Percentiles rank a stretch among this genome's conserved stretches.
These are phyloP conservation scores for Thielaviopsis musarum DNA, from an alignment of 2,329 filamentous ascomycete genomes.

Conservation along the genomic window DNA sequence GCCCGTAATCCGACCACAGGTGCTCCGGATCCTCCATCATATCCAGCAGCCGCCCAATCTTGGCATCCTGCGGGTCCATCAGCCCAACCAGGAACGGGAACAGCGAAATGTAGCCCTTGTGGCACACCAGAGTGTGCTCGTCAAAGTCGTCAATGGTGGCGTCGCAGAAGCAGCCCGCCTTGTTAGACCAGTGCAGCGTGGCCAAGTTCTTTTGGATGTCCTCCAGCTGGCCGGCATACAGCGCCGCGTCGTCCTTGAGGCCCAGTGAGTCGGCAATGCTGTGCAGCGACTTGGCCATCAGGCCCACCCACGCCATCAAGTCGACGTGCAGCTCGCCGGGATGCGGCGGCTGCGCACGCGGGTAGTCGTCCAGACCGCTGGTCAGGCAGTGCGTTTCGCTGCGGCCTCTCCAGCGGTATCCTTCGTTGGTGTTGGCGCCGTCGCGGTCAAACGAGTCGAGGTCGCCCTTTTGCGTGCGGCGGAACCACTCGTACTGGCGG, in stretches of 20 bases:
- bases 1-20: conserved; percentile 79
- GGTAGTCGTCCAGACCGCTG: conserved; percentile 91
- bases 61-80: conserved; percentile 53
- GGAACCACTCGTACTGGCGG: conserved; percentile 89
- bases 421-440: conserved; percentile 78
- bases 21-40: conserved; percentile 67
- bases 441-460: conserved; percentile 82
- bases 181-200: conserved; percentile 81
- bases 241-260: conserved; percentile 56
- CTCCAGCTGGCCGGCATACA: conserved; percentile 53
- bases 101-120: conserved; percentile 89
- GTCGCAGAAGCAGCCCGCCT: conserved; percentile 75
- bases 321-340: conserved; percentile 92
- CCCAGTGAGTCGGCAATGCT: conserved; percentile 64
- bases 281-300: conserved; percentile 77
- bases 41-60: conserved; percentile 58
- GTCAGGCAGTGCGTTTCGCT: conserved; percentile 77
- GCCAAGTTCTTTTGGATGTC: conserved; percentile 76
- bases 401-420: conserved; percentile 86
- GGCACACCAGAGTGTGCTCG: conserved; percentile 76
- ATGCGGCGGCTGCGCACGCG: conserved; percentile 80
- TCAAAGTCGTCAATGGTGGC: conserved; percentile 92
- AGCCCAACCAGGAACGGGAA: conserved; percentile 85
- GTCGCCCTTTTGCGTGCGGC: conserved; percentile 76
- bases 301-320: conserved; percentile 90